Conservation (phyloP, 768 basidiomycete genomes). For the Serendipita sp. region DNA sequence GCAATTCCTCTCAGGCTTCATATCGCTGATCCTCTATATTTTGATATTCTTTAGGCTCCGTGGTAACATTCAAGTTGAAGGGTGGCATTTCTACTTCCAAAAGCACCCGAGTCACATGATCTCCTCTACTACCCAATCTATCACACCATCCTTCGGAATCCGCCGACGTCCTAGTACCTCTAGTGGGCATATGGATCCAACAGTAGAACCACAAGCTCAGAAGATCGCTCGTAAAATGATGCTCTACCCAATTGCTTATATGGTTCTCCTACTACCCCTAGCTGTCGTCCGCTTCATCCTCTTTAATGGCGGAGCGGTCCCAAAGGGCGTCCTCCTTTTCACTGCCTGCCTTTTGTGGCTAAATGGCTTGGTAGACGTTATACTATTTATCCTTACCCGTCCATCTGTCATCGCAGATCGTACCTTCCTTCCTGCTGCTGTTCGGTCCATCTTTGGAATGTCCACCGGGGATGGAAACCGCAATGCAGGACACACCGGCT, state of each 20-base stretch:
- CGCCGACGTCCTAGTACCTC: too few species aligned
- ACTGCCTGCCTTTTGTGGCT: neutral
- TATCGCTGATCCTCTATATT: neutral
- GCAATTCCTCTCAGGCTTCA: neutral
- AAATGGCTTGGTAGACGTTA: neutral
- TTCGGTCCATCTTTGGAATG: neutral
- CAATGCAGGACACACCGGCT: neutral
- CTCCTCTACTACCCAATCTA: neutral
- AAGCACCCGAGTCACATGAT: neutral
- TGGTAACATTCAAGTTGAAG: neutral
- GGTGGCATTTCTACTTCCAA: neutral
- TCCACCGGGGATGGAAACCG: neutral
- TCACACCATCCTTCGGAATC: too few species aligned
- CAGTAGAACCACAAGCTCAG: neutral
- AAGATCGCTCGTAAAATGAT: neutral
- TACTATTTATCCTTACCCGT: conserved; percentile 16
- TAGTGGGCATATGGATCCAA: neutral
- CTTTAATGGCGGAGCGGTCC: neutral
- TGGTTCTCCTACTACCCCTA: neutral
- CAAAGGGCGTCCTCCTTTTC: neutral
- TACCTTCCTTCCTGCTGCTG: conserved; percentile 15
- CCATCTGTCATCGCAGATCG: conserved; percentile 19
- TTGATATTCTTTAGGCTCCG: neutral
- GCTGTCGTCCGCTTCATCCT: neutral
- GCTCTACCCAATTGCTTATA: neutral